Evolutionary conservation across 2,329 filamentous ascomycete genomes (phyloP), one percentile per base, ranked within the genome.

Genomic region (Verticillium zaregamsianum): DNA sequence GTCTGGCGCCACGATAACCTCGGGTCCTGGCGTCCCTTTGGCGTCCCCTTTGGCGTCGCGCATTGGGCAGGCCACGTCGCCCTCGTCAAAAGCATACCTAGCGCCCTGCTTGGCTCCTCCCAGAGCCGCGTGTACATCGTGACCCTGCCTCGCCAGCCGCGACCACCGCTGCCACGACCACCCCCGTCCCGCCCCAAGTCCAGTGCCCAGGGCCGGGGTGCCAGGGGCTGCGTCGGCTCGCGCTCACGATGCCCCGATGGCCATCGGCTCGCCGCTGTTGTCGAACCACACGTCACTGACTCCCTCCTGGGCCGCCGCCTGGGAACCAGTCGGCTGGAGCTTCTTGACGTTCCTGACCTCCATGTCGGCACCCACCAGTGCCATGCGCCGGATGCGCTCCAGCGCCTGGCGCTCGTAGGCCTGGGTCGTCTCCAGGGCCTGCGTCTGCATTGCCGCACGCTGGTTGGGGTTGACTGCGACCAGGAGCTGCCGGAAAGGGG

Each of bases 331-430:
- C 31, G 57, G 37, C 15, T 32, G 57, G 14, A 59, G 28, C 28
- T 49, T 59, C 61, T 66, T 66, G 20, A 55, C 25, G 2, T 72
- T 74, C 66, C 80, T 83, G 31, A 93, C 82, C 66, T 96, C 91
- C 32, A 97, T 79, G 8, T 91, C 90, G 0, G 92, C 90, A 32
- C 88, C 85, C 5, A 88, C 74, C 63, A 96, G 85, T 67, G 90
- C 92, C 70, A 97, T 88, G 56, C 90, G 86, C 59, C 93, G 82
- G 59, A 98, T 81, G 54, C 92, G 87, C 67, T 96, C 82, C 59
- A 91, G 83, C 6, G 93, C 86, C 64, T 92, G 89, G 58, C 85
- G 83, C 69, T 93, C 88, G 69, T 95, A 95, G 32, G 84, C 82
- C 60, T 84, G 83, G 2, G 92, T 86, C 62, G 87, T 86, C 23